Base-by-base conservation (phyloP, 1,284 basidiomycete genomes). In the Pseudozyma pruni region DNA sequence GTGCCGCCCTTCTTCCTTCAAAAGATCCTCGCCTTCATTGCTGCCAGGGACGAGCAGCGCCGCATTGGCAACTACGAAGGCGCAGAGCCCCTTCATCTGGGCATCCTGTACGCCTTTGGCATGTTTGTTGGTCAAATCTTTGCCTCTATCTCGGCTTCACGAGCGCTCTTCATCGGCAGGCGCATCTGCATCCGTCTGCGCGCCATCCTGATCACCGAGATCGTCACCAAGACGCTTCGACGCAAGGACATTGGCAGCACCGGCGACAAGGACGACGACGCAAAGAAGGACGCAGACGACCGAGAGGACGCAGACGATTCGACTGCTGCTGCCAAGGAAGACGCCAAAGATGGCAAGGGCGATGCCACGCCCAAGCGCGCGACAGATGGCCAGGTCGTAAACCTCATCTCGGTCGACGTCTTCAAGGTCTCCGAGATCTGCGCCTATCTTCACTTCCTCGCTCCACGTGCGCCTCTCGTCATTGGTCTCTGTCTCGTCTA, bases 401-500 rank as follows among this genome's bases (percentile, higher is more conserved):
- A 87, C 68, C 78, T 87, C 32, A 85, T 87, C 39, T 84, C 85
- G 2, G 85, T 86, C 33, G 87, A 87, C 75, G 85, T 86, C 2
- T 86, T 85, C 75, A 81, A 83, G 49, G 75, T 61, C 3, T 73
- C 41, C 32, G 56, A 70, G 31, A 61, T 74, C 43, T 59, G 72
- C 32, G 74, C 77, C 41, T 81, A 78, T 83, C 66, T 83, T 2
- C 83, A 84, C 61, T 84, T 83, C 54, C 53, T 84, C 34, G 74
- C 61, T 17, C 64, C 63, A 7, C 82, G 83, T 76, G 79, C 85
- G 29, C 87, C 88, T 1, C 64, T 87, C 83, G 81, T 86, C 55
- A 81, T 87, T 38, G 76, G 74, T 11, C 69, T 86, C 13, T 83
- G 83, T 50, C 83, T 86, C 17, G 69, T 81, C 22, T 85, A 85